Evolutionary conservation across 306 rosid genomes (phyloP).

Genomic region (Pachyrhizus erosus): DNA sequence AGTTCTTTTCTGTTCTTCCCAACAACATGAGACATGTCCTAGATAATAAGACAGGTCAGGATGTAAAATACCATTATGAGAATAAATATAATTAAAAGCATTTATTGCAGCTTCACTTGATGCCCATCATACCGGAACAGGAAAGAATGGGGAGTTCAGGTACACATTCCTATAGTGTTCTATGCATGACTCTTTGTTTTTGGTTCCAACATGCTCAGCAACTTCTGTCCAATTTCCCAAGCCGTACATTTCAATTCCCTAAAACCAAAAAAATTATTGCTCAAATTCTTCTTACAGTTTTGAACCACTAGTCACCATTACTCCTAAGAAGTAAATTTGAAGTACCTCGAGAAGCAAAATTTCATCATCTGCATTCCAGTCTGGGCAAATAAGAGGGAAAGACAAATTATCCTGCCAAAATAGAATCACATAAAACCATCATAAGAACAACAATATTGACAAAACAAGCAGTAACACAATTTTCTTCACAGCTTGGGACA

Average conservation of each 20-base stretch:
- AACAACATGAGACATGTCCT: constrained; percentile 98
- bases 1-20: constrained; percentile 96
- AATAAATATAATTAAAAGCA: constrained; percentile 31
- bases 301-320: constrained; percentile 28
- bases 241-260: constrained; percentile 99
- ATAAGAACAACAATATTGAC: constrained; percentile 7
- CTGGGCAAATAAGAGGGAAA: constrained; percentile 93
- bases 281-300: constrained; percentile 27
- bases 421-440: constrained; percentile 37
- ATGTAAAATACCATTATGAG: constrained; percentile 39
- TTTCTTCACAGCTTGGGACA: constrained; percentile 2
- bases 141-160: constrained; percentile 80
- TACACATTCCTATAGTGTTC: constrained; percentile 82
- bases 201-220: constrained; percentile 99
- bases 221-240: constrained; percentile 97
- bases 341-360: constrained; percentile 93
- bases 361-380: constrained; percentile 99
- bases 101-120: constrained; percentile 18
- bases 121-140: constrained; percentile 82
- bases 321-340: constrained; percentile 28
- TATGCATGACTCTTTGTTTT: constrained; percentile 91
- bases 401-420: constrained; percentile 86
- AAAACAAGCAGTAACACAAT: constrained; percentile 24
- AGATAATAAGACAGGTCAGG: constrained; percentile 44
- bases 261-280: constrained; percentile 31